Percentiles rank a stretch among this genome's conserved stretches.
phyloP scores from a whole-genome alignment of 2,329 filamentous ascomycete species.

The Ophiostoma fasciatum region DNA sequence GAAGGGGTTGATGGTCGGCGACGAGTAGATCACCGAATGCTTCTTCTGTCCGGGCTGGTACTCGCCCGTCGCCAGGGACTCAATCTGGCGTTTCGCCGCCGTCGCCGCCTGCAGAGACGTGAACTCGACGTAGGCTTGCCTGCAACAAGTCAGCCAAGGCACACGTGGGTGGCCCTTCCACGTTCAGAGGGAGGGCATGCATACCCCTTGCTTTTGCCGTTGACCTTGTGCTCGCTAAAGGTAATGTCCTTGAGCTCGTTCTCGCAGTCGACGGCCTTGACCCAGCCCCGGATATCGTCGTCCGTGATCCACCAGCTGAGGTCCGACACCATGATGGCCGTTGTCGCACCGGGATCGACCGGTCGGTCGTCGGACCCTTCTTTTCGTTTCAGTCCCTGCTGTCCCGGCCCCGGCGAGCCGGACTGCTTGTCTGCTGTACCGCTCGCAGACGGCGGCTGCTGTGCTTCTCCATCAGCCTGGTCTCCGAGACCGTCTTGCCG shows the following conservation, averaged over 20 bases:
- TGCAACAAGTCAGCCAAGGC: slow-evolving; percentile 17
- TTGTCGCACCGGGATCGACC: slow-evolving; percentile 44
- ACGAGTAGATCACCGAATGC: slow-evolving; percentile 59
- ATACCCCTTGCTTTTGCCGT: slow-evolving; percentile 96
- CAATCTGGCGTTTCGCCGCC: slow-evolving; percentile 69
- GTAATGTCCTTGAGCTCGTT: slow-evolving; percentile 81
- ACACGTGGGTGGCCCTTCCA: too few relatives aligned
- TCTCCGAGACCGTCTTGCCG: too few relatives aligned
- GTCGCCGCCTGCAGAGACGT: slow-evolving; percentile 70
- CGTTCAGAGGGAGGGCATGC: neutral
- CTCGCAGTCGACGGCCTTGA: slow-evolving; percentile 64
- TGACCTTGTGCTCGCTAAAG: slow-evolving; percentile 97
- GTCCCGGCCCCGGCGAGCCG: slow-evolving; percentile 22
- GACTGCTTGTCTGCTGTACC: too few relatives aligned
- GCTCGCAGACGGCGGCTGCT: slow-evolving; percentile 12
- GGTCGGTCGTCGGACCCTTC: slow-evolving; percentile 42
- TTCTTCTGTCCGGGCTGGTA: slow-evolving; percentile 49
- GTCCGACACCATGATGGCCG: slow-evolving; percentile 74
- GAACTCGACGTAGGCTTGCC: slow-evolving; percentile 75
- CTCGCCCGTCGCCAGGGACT: slow-evolving; percentile 40
- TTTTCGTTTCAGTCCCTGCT: slow-evolving; percentile 47
- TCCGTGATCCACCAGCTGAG: slow-evolving; percentile 96
- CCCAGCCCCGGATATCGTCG: slow-evolving; percentile 84
- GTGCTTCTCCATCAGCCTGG: too few relatives aligned
- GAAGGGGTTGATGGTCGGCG: slow-evolving; percentile 71